These are phyloP conservation scores for Phytophthora fragariaefolia DNA, from an alignment of 352 stramenopile genomes.

Conservation along the genomic window DNA sequence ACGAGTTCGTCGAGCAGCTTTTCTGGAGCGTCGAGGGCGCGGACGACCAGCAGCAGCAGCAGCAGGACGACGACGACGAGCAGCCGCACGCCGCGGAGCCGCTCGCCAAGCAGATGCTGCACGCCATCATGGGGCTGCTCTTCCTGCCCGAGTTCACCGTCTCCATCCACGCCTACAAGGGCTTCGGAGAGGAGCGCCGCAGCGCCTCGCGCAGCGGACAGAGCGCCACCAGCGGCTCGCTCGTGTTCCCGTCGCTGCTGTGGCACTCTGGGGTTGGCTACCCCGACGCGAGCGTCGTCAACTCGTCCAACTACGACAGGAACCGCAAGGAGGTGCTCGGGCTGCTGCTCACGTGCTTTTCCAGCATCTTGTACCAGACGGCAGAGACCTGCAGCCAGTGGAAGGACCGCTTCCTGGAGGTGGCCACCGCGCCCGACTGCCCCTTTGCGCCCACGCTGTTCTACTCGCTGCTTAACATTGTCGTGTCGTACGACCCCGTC, in stretches of 20 bases:
- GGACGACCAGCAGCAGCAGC: too few species aligned
- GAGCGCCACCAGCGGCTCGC: conserved; percentile 34
- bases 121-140: conserved; percentile 87
- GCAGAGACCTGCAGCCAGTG: conserved; percentile 93
- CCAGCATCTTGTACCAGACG: conserved; percentile 95
- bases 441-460: conserved; percentile 96
- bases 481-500: conserved; percentile 94
- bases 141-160: conserved; percentile 90
- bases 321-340: conserved; percentile 97
- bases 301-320: conserved; percentile 87
- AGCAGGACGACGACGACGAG: conserved; percentile 52
- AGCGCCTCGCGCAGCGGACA: conserved; percentile 64
- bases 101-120: conserved; percentile 78
- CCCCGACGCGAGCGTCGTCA: conserved; percentile 74
- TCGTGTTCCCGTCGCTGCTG: conserved; percentile 81
- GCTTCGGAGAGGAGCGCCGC: conserved; percentile 75
- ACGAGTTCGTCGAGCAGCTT: conserved; percentile 86
- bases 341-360: conserved; percentile 94
- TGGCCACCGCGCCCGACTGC: conserved; percentile 90
- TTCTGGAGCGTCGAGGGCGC: conserved; percentile 76
- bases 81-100: conserved; percentile 31
- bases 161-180: conserved; percentile 86
- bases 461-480: conserved; percentile 96
- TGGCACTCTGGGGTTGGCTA: conserved; percentile 86
- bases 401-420: conserved; percentile 91